Percentiles rank a stretch among this genome's conserved stretches.
phyloP scores from a whole-genome alignment of 108 stramenopile species.

The Skeletonema tropicum region DNA sequence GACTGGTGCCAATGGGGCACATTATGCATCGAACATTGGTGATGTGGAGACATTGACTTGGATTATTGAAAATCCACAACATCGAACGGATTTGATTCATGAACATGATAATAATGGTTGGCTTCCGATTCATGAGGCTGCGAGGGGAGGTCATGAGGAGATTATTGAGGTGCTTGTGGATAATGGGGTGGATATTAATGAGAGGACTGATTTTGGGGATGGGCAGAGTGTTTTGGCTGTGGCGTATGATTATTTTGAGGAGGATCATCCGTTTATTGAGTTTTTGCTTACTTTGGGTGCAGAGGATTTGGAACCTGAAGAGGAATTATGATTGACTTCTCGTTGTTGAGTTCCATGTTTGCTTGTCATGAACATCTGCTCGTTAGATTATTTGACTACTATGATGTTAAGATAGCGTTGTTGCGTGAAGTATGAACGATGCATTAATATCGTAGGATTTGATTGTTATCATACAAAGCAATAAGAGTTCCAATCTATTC shows the following conservation, averaged over 20 bases:
- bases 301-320: constrained; percentile 50
- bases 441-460: too few species aligned
- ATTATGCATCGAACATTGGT: constrained; percentile 9
- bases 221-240: constrained; percentile 53
- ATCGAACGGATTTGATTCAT: constrained; percentile 7
- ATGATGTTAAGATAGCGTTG: too few species aligned
- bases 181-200: constrained; percentile 65
- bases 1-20: constrained; percentile 1
- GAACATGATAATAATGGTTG: constrained; percentile 60
- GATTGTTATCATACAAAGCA: too few species aligned
- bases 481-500: not conserved
- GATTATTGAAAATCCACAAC: constrained; percentile 1
- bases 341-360: too few species aligned
- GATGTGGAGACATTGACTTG: not conserved
- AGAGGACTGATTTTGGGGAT: constrained; percentile 53
- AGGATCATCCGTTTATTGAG: constrained; percentile 37
- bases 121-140: constrained; percentile 64
- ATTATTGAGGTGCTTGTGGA: constrained; percentile 58
- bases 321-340: not conserved
- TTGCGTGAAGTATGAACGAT: too few species aligned
- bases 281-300: constrained; percentile 53
- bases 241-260: constrained; percentile 39
- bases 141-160: constrained; percentile 58
- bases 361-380: too few species aligned
- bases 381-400: too few species aligned